Conservation (phyloP, 345 rosid genomes). For the Combretum micranthum region DNA sequence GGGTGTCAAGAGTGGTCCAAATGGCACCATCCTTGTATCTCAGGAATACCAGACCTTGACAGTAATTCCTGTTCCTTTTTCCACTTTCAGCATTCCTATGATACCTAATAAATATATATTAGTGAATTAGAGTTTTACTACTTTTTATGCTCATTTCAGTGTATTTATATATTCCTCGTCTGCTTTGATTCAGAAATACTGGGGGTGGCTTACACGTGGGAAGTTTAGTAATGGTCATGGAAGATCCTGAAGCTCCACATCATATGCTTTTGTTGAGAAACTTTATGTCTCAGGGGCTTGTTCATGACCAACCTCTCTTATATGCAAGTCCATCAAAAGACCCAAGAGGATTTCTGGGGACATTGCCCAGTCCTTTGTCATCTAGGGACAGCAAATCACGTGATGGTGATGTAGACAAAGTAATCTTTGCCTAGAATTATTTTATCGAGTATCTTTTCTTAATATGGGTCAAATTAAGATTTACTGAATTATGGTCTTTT, state of each 20-base stretch:
- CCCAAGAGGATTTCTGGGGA: conserved; percentile 80
- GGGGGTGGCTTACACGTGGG: conserved; percentile 84
- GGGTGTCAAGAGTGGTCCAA: conserved; percentile 80
- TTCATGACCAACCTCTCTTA: conserved; percentile 70
- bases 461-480: conserved; percentile 3
- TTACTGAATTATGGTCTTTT: neutral
- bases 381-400: conserved; percentile 57
- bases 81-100: neutral
- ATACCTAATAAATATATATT: neutral
- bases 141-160: conserved; percentile 5
- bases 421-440: conserved; percentile 6
- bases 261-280: conserved; percentile 89
- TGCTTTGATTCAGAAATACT: conserved; percentile 43
- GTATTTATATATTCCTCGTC: neutral
- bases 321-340: conserved; percentile 77
- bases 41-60: conserved; percentile 89
- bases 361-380: conserved; percentile 65
- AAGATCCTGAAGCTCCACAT: conserved; percentile 97
- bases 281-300: conserved; percentile 96
- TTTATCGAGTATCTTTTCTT: neutral
- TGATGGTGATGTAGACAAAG: conserved; percentile 41
- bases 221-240: conserved; percentile 88
- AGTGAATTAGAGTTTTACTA: neutral
- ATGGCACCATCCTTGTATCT: conserved; percentile 66
- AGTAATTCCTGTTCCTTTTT: conserved; percentile 28